Evolutionary conservation across 495 filamentous ascomycete species (phyloP), one percentile per base, ranked within the genome.

Genomic region (Trichoderma asperelloides): DNA sequence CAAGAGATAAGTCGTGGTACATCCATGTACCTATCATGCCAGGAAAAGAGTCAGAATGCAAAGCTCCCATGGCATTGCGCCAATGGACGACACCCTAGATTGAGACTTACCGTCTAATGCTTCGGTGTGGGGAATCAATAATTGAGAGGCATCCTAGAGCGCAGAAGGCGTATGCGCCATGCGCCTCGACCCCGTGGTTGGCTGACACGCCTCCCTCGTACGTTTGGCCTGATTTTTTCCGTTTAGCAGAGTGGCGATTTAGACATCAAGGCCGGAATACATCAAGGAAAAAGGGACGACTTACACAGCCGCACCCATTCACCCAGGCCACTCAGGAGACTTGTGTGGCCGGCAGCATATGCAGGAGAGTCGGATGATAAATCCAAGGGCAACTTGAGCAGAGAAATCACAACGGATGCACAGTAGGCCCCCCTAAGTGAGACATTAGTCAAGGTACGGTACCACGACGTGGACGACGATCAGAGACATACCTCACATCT

Each of bases 111-210:
- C 80, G 84, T 64, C 79, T 77, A 40, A 98, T 82, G 65, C 86
- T 89, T 63, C 85, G 80, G 70, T 89, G 81, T 37, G 95, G 94
- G 49, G 88, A 79, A 69, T 87, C 93, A 6, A 98, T 76, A 64
- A 97, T 90, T 71, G 89, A 88, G 49, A 98, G 82, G 73, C 88
- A 92, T 43, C 90, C 95, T 63, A 98, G 79, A 49, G 90, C 93
- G 77, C 95, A 98, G 78, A 98, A 98, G 40, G 93, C 91, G 78
- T 97, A 98, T 65, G 91, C 95, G 21, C 95, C 96, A 81, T 98
- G 95, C 49, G 94, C 96, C 80, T 98, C 95, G 65, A 85, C 86
- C 63, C 85, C 88, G 21, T 95, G 95, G 47, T 86, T 86, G 15
- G 85, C 89, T 65, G 90, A 92, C 40, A 98, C 91, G 37, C 95